These are phyloP conservation scores for Rhododendron vialii DNA, from an alignment of 148 eudicot genomes.

Conservation along the genomic window DNA sequence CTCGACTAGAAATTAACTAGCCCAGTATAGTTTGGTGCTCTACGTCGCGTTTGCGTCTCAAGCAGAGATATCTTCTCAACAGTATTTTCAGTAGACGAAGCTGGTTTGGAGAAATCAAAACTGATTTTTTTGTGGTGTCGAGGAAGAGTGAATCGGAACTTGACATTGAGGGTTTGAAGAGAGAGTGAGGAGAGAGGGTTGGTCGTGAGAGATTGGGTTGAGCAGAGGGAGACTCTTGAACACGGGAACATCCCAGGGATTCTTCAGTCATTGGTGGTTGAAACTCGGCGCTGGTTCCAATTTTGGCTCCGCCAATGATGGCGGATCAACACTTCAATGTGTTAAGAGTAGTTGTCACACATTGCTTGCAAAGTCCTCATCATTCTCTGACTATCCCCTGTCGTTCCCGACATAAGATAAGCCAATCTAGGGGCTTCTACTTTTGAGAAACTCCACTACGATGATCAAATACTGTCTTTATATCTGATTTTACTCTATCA, in stretches of 20 bases:
- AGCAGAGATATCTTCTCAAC: not conserved
- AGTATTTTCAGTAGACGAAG: too few relatives aligned
- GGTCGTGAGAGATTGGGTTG: slow-evolving; percentile 61
- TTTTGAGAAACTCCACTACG: slow-evolving; percentile 16
- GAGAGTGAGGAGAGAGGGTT: slow-evolving; percentile 12
- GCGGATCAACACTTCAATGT: too few relatives aligned
- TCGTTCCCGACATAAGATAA: slow-evolving; percentile 89
- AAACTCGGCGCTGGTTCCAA: not conserved
- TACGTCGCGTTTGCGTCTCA: slow-evolving; percentile 40
- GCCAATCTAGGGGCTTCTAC: slow-evolving; percentile 73
- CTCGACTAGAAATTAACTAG: not conserved
- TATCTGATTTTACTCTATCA: slow-evolving; percentile 48
- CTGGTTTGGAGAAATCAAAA: not conserved
- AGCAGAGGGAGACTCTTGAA: slow-evolving; percentile 41
- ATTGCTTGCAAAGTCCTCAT: slow-evolving; percentile 82
- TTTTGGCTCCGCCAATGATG: too few relatives aligned
- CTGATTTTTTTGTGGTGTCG: slow-evolving; percentile 48
- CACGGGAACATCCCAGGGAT: slow-evolving; percentile 15
- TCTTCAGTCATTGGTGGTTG: not conserved
- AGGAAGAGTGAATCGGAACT: slow-evolving; percentile 27
- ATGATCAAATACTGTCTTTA: slow-evolving; percentile 35
- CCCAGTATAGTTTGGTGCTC: slow-evolving; percentile 32
- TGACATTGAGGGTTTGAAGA: slow-evolving; percentile 33
- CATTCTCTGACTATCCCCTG: slow-evolving; percentile 85
- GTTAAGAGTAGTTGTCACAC: too few relatives aligned